A percentile compares a stretch with the other conserved stretches of the same genome.
Conservation (phyloP, 352 stramenopile genomes). For the Globisporangium sylvaticum region DNA sequence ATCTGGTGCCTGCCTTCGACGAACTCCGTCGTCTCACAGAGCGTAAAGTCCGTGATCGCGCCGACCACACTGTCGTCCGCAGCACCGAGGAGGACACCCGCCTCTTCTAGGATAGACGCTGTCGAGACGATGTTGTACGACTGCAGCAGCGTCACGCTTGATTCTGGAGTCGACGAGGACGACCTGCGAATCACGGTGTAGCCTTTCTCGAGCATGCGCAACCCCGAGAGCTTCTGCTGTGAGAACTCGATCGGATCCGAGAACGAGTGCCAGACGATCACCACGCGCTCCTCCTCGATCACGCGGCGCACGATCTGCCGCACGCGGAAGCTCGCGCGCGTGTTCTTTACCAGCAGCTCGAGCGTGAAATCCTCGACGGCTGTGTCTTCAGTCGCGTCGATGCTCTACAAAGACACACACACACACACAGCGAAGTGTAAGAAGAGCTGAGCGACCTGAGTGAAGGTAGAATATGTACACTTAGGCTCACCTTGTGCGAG, state of each 20-base stretch:
- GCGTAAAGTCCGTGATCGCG: conserved; percentile 31
- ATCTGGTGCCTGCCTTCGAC: conserved; percentile 27
- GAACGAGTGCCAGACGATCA: conserved; percentile 57
- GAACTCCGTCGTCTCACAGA: conserved; percentile 28
- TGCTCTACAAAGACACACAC: not conserved
- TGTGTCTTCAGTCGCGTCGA: conserved; percentile 30
- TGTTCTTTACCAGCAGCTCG: conserved; percentile 42
- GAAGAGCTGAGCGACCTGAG: not conserved
- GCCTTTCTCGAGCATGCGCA: conserved; percentile 53
- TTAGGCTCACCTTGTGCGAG: conserved; percentile 12
- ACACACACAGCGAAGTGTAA: not conserved
- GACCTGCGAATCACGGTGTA: conserved; percentile 44
- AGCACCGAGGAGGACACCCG: not conserved
- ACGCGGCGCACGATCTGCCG: conserved; percentile 57
- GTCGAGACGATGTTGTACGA: conserved; percentile 35
- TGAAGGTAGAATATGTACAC: not conserved
- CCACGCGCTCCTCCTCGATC: conserved; percentile 43
- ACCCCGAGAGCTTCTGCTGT: conserved; percentile 29
- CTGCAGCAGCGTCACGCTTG: conserved; percentile 22
- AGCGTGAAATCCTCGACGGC: conserved; percentile 58
- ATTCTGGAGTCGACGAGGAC: conserved; percentile 12
- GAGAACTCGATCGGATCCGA: conserved; percentile 59
- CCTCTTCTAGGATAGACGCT: conserved; percentile 10
- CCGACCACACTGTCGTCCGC: conserved; percentile 15
- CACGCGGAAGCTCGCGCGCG: conserved; percentile 42